These are phyloP conservation scores for Chrysanthemum makinoi DNA, from an alignment of 129 eudicot genomes.

Conservation along the genomic window DNA sequence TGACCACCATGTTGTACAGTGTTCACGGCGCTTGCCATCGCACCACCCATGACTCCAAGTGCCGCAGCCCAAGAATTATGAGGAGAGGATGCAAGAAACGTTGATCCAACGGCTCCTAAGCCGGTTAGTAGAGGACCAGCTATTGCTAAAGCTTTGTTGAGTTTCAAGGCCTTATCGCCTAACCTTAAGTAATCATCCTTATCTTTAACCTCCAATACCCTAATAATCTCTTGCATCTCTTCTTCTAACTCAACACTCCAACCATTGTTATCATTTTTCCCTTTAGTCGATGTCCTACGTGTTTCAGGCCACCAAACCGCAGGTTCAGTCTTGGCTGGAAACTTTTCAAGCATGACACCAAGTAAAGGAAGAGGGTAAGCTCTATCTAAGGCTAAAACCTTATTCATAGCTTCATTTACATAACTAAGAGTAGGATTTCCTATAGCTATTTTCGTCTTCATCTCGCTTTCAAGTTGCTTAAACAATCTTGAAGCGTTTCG, in stretches of 20 bases:
- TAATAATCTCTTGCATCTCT: no score
- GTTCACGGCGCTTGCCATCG: slow-evolving; percentile 59
- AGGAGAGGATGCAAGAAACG: no score
- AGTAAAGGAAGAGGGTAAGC: slow-evolving; percentile 88
- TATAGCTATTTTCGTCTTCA: slow-evolving; percentile 31
- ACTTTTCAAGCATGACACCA: slow-evolving; percentile 85
- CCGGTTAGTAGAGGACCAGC: slow-evolving; percentile 54
- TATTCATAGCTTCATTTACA: slow-evolving; percentile 53
- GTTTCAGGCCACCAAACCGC: slow-evolving; percentile 78
- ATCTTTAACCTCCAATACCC: slow-evolving; percentile 32
- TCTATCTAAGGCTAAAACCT: slow-evolving; percentile 60
- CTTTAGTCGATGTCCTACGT: slow-evolving; percentile 8
- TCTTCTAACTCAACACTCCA: slow-evolving; percentile 58
- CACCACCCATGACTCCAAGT: slow-evolving; percentile 36
- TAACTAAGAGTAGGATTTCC: slow-evolving; percentile 19
- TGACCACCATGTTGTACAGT: slow-evolving; percentile 80
- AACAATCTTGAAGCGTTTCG: slow-evolving; percentile 48
- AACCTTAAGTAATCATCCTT: slow-evolving; percentile 58
- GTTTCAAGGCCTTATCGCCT: slow-evolving; percentile 52
- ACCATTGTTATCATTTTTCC: slow-evolving; percentile 23
- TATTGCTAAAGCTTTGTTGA: slow-evolving; percentile 56
- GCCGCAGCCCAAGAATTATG: no score
- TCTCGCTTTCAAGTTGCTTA: slow-evolving; percentile 38
- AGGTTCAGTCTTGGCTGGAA: slow-evolving; percentile 50
- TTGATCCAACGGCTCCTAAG: slow-evolving; percentile 36